Base-by-base conservation (phyloP, 352 stramenopile species). In the Peronosclerospora sorghi region DNA sequence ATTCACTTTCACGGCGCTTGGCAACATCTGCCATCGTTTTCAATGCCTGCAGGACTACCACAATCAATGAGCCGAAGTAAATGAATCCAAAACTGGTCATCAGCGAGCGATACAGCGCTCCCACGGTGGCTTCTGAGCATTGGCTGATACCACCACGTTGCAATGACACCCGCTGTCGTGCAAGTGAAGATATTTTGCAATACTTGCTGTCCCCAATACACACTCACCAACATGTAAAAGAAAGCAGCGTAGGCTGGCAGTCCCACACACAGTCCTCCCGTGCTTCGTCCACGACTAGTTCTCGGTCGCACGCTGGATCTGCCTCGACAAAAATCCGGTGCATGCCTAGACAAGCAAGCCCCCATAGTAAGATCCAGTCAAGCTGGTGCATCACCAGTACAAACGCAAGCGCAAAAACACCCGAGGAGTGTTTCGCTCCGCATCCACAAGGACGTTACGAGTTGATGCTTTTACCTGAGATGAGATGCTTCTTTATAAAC, bases 181-280 rank as follows among this genome's bases (percentile, higher is more conserved):
- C 73, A 87, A 8, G 75, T 92, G 13, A 89, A 51, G 14, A 92
- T 71, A 44, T 92, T 92, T 57, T 87, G 72, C 38, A 92, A 54
- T 37, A 89, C 75, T 47, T 89, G 77, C 41, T 89, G 76, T 12
- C 79, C 79, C 76, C 76, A 92, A 53, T 86, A 92, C 5, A 92
- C 59, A 46, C 70, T 86, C 37, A 88, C 59, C 17, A 92, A 68
- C 67, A 89, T 65, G 57, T 84, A 85, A 38, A 92, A 92, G 23
- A 89, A 35, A 41, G 68, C n/a, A n/a, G n/a, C n/a, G n/a, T n/a
- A n/a, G n/a, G n/a, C n/a, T n/a, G n/a, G n/a, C n/a, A n/a, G n/a
- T n/a, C n/a, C n/a, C n/a, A n/a, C n/a, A n/a, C n/a, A n/a, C n/a
- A n/a, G n/a, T n/a, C n/a, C n/a, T n/a, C 54, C 55, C 13, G 53